Base-by-base conservation (phyloP, 2,329 filamentous ascomycete species). In the Cordyceps farinosa region DNA sequence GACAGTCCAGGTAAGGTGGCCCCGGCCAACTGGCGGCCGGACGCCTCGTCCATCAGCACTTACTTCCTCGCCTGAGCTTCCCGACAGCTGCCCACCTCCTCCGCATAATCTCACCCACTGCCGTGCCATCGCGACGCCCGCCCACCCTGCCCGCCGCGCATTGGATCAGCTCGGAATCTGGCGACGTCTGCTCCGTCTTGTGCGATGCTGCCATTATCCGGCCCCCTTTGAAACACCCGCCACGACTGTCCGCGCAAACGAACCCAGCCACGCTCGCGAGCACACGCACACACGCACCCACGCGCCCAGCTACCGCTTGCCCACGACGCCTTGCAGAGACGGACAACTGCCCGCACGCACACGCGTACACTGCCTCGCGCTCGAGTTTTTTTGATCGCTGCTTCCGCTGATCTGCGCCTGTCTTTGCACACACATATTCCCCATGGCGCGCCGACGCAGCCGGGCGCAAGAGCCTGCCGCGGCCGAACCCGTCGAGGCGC, bases 401-500 rank as follows among this genome's bases (percentile, higher is more conserved):
- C 36, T 44, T 29, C 27, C n/a, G 5, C 50, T 17, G 27, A 60
- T 13, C 22, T 38, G 22, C n/a, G 38, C 22, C 57, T 34, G 40
- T 11, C 10, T n/a, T 48, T 27, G 15, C 36, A 47, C 27, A 59
- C 22, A 52, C 44, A 56, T 67, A 69, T 67, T 70, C 48, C 71
- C 64, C 68, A 76, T 76, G 74, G 69, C 73, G 71, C 74, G 74
- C 69, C 74, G 74, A 69, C 72, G 75, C 68, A 68, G 71, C 65
- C 73, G 73, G 66, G 71, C 69, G 61, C 69, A 72, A 34, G 53
- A 58, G 47, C 34, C 54, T 29, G 42, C 48, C 55, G 56, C 60
- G 32, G 2, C 48, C n/a, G 62, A 64, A 7, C 55, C 62, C 50
- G 55, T 59, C 32, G 50, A 61, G 32, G 44, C 55, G 42, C 40